A percentile compares a stretch with the other conserved stretches of the same genome.
phyloP scores from a whole-genome alignment of 257 asterid genomes.

The Cinchona pubescens region DNA sequence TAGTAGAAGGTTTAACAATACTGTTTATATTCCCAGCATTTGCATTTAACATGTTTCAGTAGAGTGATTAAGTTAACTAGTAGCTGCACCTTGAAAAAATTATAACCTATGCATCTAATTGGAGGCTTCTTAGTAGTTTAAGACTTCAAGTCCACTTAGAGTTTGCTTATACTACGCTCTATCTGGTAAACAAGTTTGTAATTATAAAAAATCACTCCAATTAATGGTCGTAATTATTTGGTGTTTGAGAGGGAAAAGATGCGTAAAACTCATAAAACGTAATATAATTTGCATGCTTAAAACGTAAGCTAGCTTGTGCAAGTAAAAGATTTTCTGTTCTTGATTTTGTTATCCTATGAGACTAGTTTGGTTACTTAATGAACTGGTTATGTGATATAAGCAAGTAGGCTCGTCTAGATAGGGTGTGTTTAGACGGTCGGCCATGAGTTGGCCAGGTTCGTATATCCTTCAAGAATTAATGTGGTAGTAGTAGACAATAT shows the following conservation, averaged over 20 bases:
- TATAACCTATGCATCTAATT: neutral
- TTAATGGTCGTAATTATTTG: neutral
- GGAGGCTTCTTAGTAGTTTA: too few species aligned
- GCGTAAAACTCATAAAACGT: too few species aligned
- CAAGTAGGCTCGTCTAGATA: neutral
- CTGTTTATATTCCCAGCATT: neutral
- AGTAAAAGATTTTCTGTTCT: too few species aligned
- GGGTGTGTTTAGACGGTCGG: neutral
- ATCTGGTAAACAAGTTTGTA: neutral
- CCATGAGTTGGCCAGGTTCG: neutral
- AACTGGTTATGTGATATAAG: neutral
- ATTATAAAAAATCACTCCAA: neutral
- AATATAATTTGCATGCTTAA: too few species aligned
- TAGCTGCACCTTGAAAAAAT: neutral
- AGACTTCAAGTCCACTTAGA: neutral
- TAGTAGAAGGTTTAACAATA: neutral
- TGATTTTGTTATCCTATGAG: neutral
- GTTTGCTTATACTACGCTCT: neutral
- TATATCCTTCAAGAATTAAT: slow-evolving; percentile 1
- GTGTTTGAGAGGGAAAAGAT: neutral
- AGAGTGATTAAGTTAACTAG: neutral
- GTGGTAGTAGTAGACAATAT: neutral
- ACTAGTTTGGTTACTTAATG: neutral
- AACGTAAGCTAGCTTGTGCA: too few species aligned
- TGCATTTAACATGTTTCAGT: neutral